A percentile compares a stretch with the other conserved stretches of the same genome.
These are phyloP conservation scores for Colletotrichum cereale DNA, from an alignment of 2,329 filamentous ascomycete genomes.

Conservation along the genomic window DNA sequence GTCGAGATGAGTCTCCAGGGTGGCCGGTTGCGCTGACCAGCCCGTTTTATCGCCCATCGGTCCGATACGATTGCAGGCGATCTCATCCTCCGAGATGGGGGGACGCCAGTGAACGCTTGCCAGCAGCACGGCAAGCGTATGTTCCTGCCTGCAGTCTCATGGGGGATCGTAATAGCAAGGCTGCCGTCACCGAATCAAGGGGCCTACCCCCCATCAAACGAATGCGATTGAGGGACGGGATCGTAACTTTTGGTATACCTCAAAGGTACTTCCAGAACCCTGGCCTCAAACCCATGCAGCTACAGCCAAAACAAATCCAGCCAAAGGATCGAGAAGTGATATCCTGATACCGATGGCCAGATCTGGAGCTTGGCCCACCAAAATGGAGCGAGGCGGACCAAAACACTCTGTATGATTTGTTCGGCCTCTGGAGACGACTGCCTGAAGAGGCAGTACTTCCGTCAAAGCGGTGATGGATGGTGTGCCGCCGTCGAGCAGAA, in stretches of 20 bases:
- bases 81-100: background rate
- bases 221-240: slow-evolving; percentile 1
- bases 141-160: background rate
- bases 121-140: background rate
- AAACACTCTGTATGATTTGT: slow-evolving; percentile 14
- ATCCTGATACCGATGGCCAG: slow-evolving; percentile 24
- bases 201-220: background rate
- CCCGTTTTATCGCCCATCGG: slow-evolving; percentile 6
- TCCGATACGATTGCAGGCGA: slow-evolving; percentile 3
- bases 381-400: slow-evolving; percentile 15
- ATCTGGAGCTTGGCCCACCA: slow-evolving; percentile 35
- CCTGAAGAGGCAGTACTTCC: slow-evolving; percentile 29
- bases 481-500: slow-evolving; percentile 24
- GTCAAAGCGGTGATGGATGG: slow-evolving; percentile 13
- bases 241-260: slow-evolving; percentile 7
- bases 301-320: slow-evolving; percentile 36
- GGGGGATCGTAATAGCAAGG: background rate
- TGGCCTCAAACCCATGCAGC: slow-evolving; percentile 22
- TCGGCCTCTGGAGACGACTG: slow-evolving; percentile 2
- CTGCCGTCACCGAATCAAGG: background rate
- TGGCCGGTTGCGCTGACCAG: background rate
- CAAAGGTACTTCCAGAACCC: slow-evolving; percentile 16
- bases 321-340: slow-evolving; percentile 38
- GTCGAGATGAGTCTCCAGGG: background rate
- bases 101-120: background rate